Conservation (phyloP, 208 protist genomes). For the Novymonas esmeraldas region DNA sequence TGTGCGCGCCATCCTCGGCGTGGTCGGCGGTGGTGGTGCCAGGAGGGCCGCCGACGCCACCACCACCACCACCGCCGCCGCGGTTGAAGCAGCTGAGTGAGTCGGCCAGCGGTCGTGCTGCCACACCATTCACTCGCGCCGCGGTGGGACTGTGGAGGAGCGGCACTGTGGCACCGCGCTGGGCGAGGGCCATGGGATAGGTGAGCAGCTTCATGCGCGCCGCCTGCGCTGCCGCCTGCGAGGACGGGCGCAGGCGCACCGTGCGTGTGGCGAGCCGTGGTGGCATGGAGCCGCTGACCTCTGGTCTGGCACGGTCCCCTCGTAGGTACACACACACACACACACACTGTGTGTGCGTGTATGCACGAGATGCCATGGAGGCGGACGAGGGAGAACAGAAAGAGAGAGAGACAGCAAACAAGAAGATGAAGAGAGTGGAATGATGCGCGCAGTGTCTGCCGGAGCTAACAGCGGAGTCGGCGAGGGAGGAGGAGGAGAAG, state of each 20-base stretch:
- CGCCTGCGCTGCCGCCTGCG: not conserved
- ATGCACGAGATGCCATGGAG: too few relatives aligned
- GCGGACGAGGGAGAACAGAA: not conserved
- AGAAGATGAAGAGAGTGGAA: too few relatives aligned
- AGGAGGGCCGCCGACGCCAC: too few relatives aligned
- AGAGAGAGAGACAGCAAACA: not conserved
- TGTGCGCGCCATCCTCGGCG: not conserved
- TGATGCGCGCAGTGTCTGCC: not conserved
- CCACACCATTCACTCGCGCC: not conserved
- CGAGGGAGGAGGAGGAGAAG: too few relatives aligned
- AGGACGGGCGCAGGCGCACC: conserved; percentile 17
- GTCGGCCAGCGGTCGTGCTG: conserved; percentile 6
- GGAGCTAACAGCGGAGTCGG: too few relatives aligned
- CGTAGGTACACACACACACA: not conserved
- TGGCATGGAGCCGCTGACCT: conserved; percentile 8
- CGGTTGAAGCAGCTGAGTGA: conserved; percentile 13
- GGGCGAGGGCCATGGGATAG: conserved; percentile 75
- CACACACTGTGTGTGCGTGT: too few relatives aligned
- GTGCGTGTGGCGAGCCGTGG: conserved; percentile 13
- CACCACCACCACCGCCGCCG: conserved; percentile 3
- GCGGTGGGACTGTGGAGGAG: conserved; percentile 32
- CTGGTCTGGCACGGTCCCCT: not conserved
- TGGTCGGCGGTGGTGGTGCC: not conserved
- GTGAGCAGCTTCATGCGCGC: conserved; percentile 57
- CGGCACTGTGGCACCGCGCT: conserved; percentile 59